Conservation (phyloP, 2,329 filamentous ascomycete species). For the Xylaria sp. region DNA sequence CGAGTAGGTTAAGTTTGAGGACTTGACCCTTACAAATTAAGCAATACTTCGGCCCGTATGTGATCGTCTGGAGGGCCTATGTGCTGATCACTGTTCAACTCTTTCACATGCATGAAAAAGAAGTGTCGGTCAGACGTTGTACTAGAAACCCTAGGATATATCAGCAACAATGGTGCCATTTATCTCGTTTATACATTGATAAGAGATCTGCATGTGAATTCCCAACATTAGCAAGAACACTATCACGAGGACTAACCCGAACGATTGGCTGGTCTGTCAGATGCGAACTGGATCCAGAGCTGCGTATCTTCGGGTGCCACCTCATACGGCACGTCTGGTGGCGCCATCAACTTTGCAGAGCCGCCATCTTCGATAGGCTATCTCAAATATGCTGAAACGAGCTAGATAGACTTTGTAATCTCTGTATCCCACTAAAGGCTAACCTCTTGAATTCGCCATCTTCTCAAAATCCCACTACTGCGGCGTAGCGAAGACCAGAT, state of each 20-base stretch:
- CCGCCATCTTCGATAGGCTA: slow-evolving; percentile 17
- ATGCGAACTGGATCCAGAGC: neutral
- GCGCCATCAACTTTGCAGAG: slow-evolving; percentile 23
- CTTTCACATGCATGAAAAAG: neutral
- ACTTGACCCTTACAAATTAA: no score
- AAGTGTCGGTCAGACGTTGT: neutral
- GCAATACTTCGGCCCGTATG: no score
- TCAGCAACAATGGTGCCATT: neutral
- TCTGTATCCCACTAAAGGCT: neutral
- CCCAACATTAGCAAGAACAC: neutral
- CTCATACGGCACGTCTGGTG: slow-evolving; percentile 1
- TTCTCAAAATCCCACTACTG: slow-evolving; percentile 5
- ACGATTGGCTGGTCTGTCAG: neutral
- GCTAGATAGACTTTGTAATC: neutral
- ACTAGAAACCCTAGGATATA: neutral
- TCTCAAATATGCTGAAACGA: slow-evolving; percentile 8
- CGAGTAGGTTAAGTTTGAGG: no score
- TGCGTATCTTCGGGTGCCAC: neutral
- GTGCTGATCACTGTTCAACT: neutral
- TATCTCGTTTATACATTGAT: neutral
- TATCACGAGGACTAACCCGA: neutral
- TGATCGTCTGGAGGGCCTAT: no score
- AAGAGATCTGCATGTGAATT: slow-evolving; percentile 4
- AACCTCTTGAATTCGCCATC: neutral
- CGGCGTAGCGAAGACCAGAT: slow-evolving; percentile 11